Base-by-base conservation (phyloP, 2,329 filamentous ascomycete species). In the Clarireedia homoeocarpa region DNA sequence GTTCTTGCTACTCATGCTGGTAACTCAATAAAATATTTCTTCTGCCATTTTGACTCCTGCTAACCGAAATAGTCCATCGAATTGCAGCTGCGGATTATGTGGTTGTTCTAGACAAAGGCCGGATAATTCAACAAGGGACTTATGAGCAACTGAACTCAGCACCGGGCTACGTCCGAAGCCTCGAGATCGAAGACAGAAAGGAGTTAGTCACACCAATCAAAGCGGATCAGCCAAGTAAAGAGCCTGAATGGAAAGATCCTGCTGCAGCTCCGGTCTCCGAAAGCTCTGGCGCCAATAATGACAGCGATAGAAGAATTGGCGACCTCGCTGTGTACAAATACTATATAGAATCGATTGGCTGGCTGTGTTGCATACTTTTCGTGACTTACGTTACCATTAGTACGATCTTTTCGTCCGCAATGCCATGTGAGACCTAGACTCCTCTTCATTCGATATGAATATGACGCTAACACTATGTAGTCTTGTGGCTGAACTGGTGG, bases 71-170 rank as follows among this genome's bases (percentile, higher is more conserved):
- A 73, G 70, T 61, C 60, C 30, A 74, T 68, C 56, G 71, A 39
- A 68, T 71, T 15, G 63, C 55, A 24, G 57, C 64, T 51, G 69
- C 72, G 4, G 75, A 81, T 39, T 64, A 72, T n/a, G 69, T 76
- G 27, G 61, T 75, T 6, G 66, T 68, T 20, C 59, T 75, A 15
- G 63, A 54, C 4, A 50, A 68, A 26, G 65, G 67, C 6, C 54
- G 51, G 17, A 61, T 71, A 30, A 53, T 59, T 6, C 67, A 70
- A 14, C 69, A 73, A 57, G 74, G 74, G 1, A 65, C 62, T 61
- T 9, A 62, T 67, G 57, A 59, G 2, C 27, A 39, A 10, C 27
- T 55, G 9, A 40, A 39, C 17, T 34, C 15, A 23, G 20, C 24
- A 44, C 3, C 6, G 34, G 50, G 39, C 15, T 52, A 52, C 20